Base-by-base conservation (phyloP, 225 moss, liverwort and hornwort genomes). In the Bryoerythrophyllum caledonicum region DNA sequence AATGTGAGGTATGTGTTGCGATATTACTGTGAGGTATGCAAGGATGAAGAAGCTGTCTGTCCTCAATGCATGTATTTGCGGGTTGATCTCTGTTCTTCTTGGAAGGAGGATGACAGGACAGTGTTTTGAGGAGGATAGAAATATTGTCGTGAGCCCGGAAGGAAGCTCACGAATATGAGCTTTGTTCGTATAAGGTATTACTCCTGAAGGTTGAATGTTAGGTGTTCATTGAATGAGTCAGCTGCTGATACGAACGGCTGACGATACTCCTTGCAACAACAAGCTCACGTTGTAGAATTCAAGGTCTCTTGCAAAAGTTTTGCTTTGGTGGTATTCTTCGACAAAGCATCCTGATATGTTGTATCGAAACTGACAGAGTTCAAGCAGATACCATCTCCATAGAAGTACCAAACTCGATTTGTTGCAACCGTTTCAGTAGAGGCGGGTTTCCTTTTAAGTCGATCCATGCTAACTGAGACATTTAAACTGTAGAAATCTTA, bases 381-480 rank as follows among this genome's bases (percentile, higher is more conserved):
- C 69, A 96, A 93, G 82, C 90, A 88, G 71, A 79, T 94, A 69
- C 87, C 69, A 43, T 96, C 96, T 43, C 96, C 96, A 65, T 87
- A 94, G 78, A 96, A 96, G 70, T 93, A 93, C 76, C 96, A 96
- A 91, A 96, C 96, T 62, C 90, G 96, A 74, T 96, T 93, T 75
- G 84, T 96, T 65, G 86, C 96, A 66, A 92, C 96, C 0, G 94
- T 96, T 82, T 93, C 96, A 58, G 92, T 92, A 72, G 93, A 96
- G 79, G 90, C 89, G 72, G 96, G 96, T 14, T 96, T 90, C 61
- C 81, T 96, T 82, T 93, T 96, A 76, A 83, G 81, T 76, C n/a
- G 63, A 27, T 58, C 23, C 62, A 2, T 67, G 24, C 30, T 2
- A 59, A 66, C 25, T 30, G 59, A 64, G 28, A 26, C 43, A 63